Conservation (phyloP, 768 basidiomycete genomes). For the Tulasnella sp. region DNA sequence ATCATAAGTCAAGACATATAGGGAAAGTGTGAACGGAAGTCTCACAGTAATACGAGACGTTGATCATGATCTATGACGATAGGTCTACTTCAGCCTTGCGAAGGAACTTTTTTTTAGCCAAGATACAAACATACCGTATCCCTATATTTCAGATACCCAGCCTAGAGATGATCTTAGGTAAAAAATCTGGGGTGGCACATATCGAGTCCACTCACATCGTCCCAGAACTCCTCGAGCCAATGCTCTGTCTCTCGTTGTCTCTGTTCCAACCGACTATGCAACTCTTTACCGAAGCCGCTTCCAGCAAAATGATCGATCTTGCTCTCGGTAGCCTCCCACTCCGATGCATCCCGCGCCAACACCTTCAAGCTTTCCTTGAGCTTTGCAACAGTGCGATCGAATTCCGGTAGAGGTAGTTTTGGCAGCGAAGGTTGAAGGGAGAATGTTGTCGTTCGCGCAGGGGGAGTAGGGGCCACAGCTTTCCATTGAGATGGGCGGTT, state of each 20-base stretch:
- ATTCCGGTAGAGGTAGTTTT: slow-evolving; percentile 62
- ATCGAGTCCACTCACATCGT: slow-evolving; percentile 35
- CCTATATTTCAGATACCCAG: slow-evolving; percentile 69
- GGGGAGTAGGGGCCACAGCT: slow-evolving; percentile 47
- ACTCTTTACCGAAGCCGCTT: slow-evolving; percentile 25
- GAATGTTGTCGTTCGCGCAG: slow-evolving; percentile 47
- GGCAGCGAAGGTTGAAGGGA: slow-evolving; percentile 52
- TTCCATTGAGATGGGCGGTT: slow-evolving; percentile 46
- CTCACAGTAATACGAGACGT: slow-evolving; percentile 91
- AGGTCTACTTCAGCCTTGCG: slow-evolving; percentile 21
- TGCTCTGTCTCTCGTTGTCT: slow-evolving; percentile 47
- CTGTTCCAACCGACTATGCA: slow-evolving; percentile 54
- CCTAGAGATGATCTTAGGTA: slow-evolving; percentile 15
- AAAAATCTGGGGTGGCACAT: not conserved
- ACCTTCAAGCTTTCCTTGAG: slow-evolving; percentile 64
- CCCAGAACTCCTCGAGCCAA: slow-evolving; percentile 96
- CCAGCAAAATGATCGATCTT: slow-evolving; percentile 62
- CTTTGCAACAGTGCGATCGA: slow-evolving; percentile 51
- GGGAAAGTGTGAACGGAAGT: not conserved
- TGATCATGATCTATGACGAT: slow-evolving; percentile 49
- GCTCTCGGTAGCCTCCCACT: slow-evolving; percentile 41
- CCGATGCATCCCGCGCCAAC: slow-evolving; percentile 51
- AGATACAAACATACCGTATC: slow-evolving; percentile 45
- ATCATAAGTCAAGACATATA: not conserved
- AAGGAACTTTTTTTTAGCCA: not conserved